Evolutionary conservation across 2,329 filamentous ascomycete genomes (phyloP), one percentile per base, ranked within the genome.

Genomic region (Diaporthe destruens): DNA sequence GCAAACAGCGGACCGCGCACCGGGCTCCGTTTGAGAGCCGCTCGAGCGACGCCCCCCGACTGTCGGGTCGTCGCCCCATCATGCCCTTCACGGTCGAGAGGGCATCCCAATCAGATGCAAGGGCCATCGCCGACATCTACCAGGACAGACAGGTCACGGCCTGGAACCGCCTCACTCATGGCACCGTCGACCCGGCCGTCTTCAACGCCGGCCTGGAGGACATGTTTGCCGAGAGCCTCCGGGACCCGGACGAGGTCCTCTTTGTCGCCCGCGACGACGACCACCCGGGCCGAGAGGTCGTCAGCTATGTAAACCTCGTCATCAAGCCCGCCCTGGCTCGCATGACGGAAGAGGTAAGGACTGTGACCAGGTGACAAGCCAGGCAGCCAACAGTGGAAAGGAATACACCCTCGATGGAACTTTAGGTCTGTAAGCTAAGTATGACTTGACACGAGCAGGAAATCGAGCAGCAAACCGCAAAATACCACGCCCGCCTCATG

Each of bases 231-330:
- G 65, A 69, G 55, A 72, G 71, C 36, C 34, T 63, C 7, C 36
- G 47, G 29, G 65, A 69, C 32, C 65, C 71, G 44, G 47, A 69
- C 36, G 71, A 72, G 32, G 34, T 63, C 7, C 71, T 69, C 9
- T 39, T 51, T 16, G 23, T 72, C 12, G 66, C 29, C 25, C 71
- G 55, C 39, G 66, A 72, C 49, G 69, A 71, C 5, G 44, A 54
- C 51, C 39, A 56, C 51, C 56, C 71, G 49, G 56, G 56, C 25
- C 55, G 32, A 36, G 56, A 29, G 47, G 47, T 65, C n/a, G 71
- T 72, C 44, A 69, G 55, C 56, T 72, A 69, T n/a, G 47, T 72
- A n/a, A 72, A 72, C 66, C 66, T 72, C n/a, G 56, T 49, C 9
- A 32, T 1, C 16, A 14, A 42, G 71, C 51, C 32, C 29, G 65